Base-by-base conservation (phyloP, 1,284 basidiomycete species). In the Irpex rosettiformis region DNA sequence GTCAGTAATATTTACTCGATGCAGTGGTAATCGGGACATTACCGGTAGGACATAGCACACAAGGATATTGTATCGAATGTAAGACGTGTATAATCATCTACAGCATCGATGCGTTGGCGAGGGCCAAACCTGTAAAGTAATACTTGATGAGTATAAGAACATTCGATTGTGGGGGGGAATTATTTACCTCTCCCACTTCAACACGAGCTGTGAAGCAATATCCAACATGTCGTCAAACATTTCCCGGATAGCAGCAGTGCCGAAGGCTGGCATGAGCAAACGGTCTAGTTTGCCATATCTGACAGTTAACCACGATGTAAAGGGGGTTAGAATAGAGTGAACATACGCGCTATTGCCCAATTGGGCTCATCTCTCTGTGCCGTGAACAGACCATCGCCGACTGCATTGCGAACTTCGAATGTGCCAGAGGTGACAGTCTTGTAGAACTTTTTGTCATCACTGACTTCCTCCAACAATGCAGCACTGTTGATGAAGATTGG, bases 141-240 rank as follows among this genome's bases (percentile, higher is more conserved):
- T 11, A 49, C 40, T 52, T 16, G 25, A 11, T 5, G 2, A 11
- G 4, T 10, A 10, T n/a, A n/a, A 28, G 40, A 27, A 8, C 2
- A 47, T 16, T 18, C 13, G 7, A 24, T 4, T 22, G 33, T 18
- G 52, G 21, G 11, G 11, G 28, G 11, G 3, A 37, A n/a, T 40
- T 5, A 40, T 40, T 52, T 51, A 78, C 77, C 78, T 62, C 60
- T 78, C 75, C 77, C 78, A 79, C 62, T 80, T 80, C 16, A 73
- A 64, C 11, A 81, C 62, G 56, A 84, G 73, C 64, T 84, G 81
- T 30, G 72, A 69, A 18, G 72, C 71, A 51, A 82, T 76, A 59
- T 82, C 82, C 25, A 73, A 66, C 81, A 82, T 80, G 62, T 77
- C 76, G 53, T 73, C 72, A 65, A 80, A 79, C 81, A 82, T 83